Conservation (phyloP, 2,329 filamentous ascomycete genomes). For the Westerdykella aurantiaca region DNA sequence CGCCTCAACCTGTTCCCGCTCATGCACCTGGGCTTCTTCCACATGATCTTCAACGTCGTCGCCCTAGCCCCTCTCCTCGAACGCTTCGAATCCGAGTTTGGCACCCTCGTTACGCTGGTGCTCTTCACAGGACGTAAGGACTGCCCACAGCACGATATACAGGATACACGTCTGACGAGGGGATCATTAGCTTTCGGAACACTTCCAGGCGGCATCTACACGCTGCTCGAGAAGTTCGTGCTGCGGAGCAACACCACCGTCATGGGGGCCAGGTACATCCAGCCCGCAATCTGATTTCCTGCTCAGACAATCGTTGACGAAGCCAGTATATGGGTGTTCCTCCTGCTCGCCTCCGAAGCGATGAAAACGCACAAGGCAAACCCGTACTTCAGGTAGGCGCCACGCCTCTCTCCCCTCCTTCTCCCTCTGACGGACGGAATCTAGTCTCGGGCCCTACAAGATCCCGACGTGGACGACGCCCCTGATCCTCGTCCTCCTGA, state of each 20-base stretch:
- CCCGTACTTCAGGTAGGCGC: slow-evolving; percentile 61
- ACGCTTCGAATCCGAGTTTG: slow-evolving; percentile 87
- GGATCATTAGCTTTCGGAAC: slow-evolving; percentile 36
- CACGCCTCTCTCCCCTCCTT: slow-evolving; percentile 39
- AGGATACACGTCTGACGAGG: slow-evolving; percentile 45
- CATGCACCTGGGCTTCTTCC: slow-evolving; percentile 75
- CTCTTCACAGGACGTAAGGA: slow-evolving; percentile 84
- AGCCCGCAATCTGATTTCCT: background rate
- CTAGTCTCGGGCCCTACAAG: slow-evolving; percentile 54
- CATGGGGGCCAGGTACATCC: slow-evolving; percentile 70
- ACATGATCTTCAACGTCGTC: slow-evolving; percentile 71
- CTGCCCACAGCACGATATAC: background rate
- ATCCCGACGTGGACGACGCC: slow-evolving; percentile 93
- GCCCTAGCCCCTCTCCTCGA: slow-evolving; percentile 84
- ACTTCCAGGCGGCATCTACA: slow-evolving; percentile 75
- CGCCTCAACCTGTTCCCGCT: slow-evolving; percentile 88
- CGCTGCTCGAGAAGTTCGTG: slow-evolving; percentile 68
- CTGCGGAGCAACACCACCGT: slow-evolving; percentile 66
- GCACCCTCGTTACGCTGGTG: slow-evolving; percentile 79
- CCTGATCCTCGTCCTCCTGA: slow-evolving; percentile 66
- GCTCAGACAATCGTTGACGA: slow-evolving; percentile 1
- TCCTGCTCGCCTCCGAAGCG: slow-evolving; percentile 77
- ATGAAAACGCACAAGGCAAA: slow-evolving; percentile 79
- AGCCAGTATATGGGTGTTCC: slow-evolving; percentile 81
- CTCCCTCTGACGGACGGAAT: slow-evolving; percentile 3